phyloP scores from a whole-genome alignment of 306 rosid genomes.

The Betula pendula region DNA sequence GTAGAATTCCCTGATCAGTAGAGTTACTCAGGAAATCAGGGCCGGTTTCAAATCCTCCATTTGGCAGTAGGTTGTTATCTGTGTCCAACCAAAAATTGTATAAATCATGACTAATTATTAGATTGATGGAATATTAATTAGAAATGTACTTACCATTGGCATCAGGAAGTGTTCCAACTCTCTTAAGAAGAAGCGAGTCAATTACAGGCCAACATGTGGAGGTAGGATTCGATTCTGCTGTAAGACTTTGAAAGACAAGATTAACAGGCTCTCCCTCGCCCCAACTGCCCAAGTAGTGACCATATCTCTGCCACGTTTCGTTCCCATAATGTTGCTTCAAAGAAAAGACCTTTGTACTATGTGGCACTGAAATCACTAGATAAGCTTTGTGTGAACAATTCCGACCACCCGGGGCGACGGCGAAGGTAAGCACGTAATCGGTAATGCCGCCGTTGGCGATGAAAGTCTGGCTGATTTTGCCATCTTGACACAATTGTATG shows the following conservation, averaged over 20 bases:
- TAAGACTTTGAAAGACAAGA: conserved; percentile 28
- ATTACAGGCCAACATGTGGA: conserved; percentile 36
- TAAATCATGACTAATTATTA: neutral
- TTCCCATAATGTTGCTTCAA: conserved; percentile 24
- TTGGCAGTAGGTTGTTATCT: conserved; percentile 30
- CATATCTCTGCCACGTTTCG: conserved; percentile 34
- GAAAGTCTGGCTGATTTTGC: conserved; percentile 41
- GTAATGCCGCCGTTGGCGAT: conserved; percentile 5
- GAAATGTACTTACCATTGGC: conserved; percentile 26
- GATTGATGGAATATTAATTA: neutral
- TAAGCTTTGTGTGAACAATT: conserved; percentile 28
- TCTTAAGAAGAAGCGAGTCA: conserved; percentile 34
- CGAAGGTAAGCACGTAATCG: conserved; percentile 35
- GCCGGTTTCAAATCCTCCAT: conserved; percentile 38
- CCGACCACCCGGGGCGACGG: conserved; percentile 9
- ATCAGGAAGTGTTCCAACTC: conserved; percentile 17
- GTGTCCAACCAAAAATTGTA: conserved; percentile 7
- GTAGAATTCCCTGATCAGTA: conserved; percentile 33
- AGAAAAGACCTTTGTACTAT: conserved; percentile 22
- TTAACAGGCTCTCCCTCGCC: conserved; percentile 30
- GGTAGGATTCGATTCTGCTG: conserved; percentile 27
- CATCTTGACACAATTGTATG: conserved; percentile 28
- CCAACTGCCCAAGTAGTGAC: conserved; percentile 42
- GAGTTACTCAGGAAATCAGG: conserved; percentile 30
- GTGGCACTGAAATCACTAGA: conserved; percentile 33